Base-by-base conservation (phyloP, 225 moss, liverwort and hornwort species). In the Neckera pumila region DNA sequence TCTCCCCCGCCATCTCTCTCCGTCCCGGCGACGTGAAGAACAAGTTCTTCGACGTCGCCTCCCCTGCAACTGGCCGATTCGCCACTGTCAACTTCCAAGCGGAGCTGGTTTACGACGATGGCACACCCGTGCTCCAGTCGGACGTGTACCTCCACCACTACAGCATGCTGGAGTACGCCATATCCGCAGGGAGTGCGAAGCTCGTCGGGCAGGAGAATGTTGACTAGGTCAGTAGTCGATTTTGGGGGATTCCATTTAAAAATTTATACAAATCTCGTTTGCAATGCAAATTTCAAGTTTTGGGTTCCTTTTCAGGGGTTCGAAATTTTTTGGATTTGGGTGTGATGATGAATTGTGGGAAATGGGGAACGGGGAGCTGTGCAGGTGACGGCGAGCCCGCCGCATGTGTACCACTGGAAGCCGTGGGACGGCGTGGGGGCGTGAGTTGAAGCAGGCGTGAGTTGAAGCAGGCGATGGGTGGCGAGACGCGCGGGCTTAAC, bases 61-160 rank as follows among this genome's bases (percentile, higher is more conserved):
- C 84, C 8, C 93, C 93, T 11, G 30, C 78, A 8, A 63, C 79
- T 9, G 87, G 76, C 33, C 82, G 79, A 16, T 90, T 93, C n/a
- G 93, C 89, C 18, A 90, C 89, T 20, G 89, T 89, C 34, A 84
- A 90, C 54, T 91, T 93, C 60, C 31, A 71, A 5, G 93, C 92
- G 33, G 93, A 93, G 89, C 90, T 93, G 18, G 93, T 92, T 38
- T 86, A 67, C 34, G 90, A 82, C 38, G 28, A 82, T 28, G 90
- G 92, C 11, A 88, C 80, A 31, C 79, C 90, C 10, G 92, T 92
- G 36, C 85, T 87, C 65, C 81, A 88, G 79, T 75, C 57, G 15
- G 89, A 94, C 16, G 84, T 92, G 36, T 91, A 94, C 70, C 86
- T 92, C 25, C 92, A 94, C 45, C 93, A 92, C 75, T 92, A 85